phyloP scores from a whole-genome alignment of 129 eudicot species.

The Chrysanthemum lavandulifolium region DNA sequence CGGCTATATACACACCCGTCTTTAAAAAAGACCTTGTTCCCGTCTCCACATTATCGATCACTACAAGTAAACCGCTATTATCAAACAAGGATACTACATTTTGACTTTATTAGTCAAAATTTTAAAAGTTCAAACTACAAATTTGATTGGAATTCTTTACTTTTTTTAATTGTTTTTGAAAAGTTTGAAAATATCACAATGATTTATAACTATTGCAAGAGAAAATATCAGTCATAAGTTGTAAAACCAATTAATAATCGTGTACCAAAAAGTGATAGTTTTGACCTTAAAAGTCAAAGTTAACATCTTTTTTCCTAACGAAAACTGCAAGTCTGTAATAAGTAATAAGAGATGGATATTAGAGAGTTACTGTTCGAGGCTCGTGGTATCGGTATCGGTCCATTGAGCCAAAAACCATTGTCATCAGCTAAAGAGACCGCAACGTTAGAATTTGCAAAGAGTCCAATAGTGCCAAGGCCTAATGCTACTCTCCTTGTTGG shows the following conservation, averaged over 20 bases:
- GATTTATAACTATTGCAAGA: no score
- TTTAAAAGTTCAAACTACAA: background rate
- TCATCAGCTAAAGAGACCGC: conserved; percentile 62
- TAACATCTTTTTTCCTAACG: background rate
- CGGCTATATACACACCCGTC: conserved; percentile 68
- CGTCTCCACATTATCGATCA: conserved; percentile 68
- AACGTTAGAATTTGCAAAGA: conserved; percentile 42
- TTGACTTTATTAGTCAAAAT: conserved; percentile 14
- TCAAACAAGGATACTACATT: background rate
- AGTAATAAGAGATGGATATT: background rate
- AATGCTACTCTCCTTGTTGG: conserved; percentile 63
- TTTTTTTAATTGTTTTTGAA: no score
- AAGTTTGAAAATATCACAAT: background rate
- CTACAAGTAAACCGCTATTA: conserved; percentile 29
- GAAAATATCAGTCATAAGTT: no score
- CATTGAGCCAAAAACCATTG: conserved; percentile 62
- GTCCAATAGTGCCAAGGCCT: conserved; percentile 65
- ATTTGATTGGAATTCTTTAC: background rate
- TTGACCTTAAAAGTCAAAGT: conserved; percentile 22
- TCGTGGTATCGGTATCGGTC: conserved; percentile 58
- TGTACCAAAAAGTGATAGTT: background rate
- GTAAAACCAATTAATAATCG: background rate
- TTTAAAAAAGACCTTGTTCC: conserved; percentile 78
- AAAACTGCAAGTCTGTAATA: background rate
- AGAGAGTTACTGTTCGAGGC: conserved; percentile 51